Conservation (phyloP, 2,329 filamentous ascomycete species). For the Cladophialophora carrionii region DNA sequence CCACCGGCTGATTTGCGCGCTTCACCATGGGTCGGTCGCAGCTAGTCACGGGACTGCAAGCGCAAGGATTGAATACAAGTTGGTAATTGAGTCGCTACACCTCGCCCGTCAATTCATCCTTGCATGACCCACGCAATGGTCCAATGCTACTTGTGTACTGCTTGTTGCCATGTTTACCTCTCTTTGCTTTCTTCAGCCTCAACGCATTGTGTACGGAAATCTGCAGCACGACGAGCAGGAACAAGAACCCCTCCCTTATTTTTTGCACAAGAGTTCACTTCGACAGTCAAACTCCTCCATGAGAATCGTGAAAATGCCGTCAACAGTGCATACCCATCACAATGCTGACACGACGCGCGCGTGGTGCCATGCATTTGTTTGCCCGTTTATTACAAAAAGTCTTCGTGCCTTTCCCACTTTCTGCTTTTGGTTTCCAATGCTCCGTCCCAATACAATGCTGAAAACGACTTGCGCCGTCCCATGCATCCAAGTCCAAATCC, state of each 20-base stretch:
- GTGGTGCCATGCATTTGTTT: constrained; percentile 10
- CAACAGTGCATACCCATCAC: constrained; percentile 19
- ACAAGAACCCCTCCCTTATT: constrained; percentile 14
- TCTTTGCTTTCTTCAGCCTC: neutral
- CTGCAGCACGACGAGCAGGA: constrained; percentile 10
- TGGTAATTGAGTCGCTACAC: constrained; percentile 1
- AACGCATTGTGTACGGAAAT: constrained; percentile 19
- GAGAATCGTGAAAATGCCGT: constrained; percentile 31
- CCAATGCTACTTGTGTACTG: constrained; percentile 1
- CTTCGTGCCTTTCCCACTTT: constrained; percentile 19
- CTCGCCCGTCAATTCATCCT: constrained; percentile 3
- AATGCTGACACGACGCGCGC: neutral
- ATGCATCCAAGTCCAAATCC: constrained; percentile 25
- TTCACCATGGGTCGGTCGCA: too few species aligned
- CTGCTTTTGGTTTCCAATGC: constrained; percentile 29
- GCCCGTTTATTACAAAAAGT: constrained; percentile 29
- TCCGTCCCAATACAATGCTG: constrained; percentile 24
- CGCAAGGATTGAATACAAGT: neutral
- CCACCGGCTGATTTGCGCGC: too few species aligned
- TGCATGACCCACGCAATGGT: neutral
- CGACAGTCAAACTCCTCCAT: constrained; percentile 24
- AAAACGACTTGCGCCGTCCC: constrained; percentile 25
- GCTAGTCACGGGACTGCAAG: neutral
- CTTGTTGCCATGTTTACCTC: constrained; percentile 10
- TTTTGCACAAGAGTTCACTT: constrained; percentile 16